These are phyloP conservation scores for Penicillium decumbens DNA, from an alignment of 2,329 filamentous ascomycete species.

Conservation along the genomic window DNA sequence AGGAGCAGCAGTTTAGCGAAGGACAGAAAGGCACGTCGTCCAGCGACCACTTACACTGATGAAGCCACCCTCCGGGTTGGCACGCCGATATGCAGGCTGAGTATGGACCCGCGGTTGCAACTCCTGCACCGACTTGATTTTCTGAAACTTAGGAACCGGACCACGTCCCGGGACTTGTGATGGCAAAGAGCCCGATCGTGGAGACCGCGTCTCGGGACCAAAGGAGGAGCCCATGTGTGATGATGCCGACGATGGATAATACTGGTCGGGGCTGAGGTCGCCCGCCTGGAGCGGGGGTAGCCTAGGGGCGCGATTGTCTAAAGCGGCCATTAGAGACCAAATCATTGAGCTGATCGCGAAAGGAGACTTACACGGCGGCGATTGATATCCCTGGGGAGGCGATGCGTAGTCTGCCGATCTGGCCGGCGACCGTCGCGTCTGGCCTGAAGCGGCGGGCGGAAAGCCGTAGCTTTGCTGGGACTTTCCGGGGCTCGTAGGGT, in stretches of 20 bases:
- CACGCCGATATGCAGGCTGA: slow-evolving; percentile 86
- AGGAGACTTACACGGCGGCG: slow-evolving; percentile 50
- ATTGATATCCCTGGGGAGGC: slow-evolving; percentile 55
- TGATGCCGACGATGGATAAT: slow-evolving; percentile 67
- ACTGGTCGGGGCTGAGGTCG: slow-evolving; percentile 63
- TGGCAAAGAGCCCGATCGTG: slow-evolving; percentile 44
- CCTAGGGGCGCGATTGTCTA: slow-evolving; percentile 55
- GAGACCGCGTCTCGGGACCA: slow-evolving; percentile 50
- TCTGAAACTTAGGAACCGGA: slow-evolving; percentile 82
- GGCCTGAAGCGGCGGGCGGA: slow-evolving; percentile 49
- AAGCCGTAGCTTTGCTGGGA: slow-evolving; percentile 47
- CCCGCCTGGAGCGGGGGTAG: slow-evolving; percentile 68
- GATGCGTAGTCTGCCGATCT: slow-evolving; percentile 57
- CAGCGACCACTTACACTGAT: slow-evolving; percentile 68
- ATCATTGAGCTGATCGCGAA: neutral
- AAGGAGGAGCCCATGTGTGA: slow-evolving; percentile 66
- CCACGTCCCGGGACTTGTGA: slow-evolving; percentile 48
- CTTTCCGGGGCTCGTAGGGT: slow-evolving; percentile 61
- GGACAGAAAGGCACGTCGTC: too few relatives aligned
- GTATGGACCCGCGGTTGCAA: slow-evolving; percentile 76
- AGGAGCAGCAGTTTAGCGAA: slow-evolving; percentile 8
- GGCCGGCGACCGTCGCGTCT: slow-evolving; percentile 71
- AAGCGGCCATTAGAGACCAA: slow-evolving; percentile 25
- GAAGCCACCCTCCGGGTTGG: slow-evolving; percentile 94
- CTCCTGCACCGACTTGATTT: slow-evolving; percentile 67